Percentiles rank a stretch among this genome's conserved stretches.
These are phyloP conservation scores for Aspergillus luchuensis DNA, from an alignment of 2,329 filamentous ascomycete species.

Conservation along the genomic window DNA sequence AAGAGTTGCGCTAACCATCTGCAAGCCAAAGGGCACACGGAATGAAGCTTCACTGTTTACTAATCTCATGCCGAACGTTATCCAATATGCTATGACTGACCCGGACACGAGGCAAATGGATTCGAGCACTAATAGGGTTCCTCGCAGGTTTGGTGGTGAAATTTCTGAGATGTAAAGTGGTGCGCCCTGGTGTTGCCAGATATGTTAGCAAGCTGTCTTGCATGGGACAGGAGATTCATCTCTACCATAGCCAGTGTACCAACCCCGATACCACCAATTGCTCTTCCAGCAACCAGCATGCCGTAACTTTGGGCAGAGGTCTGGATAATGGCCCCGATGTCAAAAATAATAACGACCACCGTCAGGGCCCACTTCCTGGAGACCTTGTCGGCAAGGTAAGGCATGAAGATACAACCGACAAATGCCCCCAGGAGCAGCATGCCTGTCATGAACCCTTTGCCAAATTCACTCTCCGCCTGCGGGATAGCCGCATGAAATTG, in stretches of 20 bases:
- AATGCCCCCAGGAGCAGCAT: conserved; percentile 47
- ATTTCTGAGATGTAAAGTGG: conserved; percentile 57
- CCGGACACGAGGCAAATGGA: conserved; percentile 29
- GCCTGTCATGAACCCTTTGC: conserved; percentile 45
- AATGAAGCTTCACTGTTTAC: conserved; percentile 47
- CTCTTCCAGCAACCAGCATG: conserved; percentile 36
- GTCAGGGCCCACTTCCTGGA: conserved; percentile 47
- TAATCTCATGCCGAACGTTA: conserved; percentile 54
- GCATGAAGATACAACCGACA: conserved; percentile 44
- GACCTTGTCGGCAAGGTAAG: conserved; percentile 39
- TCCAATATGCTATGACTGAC: conserved; percentile 56
- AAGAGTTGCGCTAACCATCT: conserved; percentile 47
- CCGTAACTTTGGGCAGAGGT: conserved; percentile 29
- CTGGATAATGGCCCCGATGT: conserved; percentile 48
- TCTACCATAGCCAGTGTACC: conserved; percentile 39
- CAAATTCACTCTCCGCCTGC: conserved; percentile 37
- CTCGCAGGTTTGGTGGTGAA: conserved; percentile 29
- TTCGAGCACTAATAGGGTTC: conserved; percentile 26
- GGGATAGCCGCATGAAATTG: conserved; percentile 47
- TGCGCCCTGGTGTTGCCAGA: conserved; percentile 19
- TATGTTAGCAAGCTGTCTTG: no score
- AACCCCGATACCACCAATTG: conserved; percentile 41
- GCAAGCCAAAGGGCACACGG: conserved; percentile 49
- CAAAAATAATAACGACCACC: conserved; percentile 39
- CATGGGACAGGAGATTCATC: background rate